A percentile compares a stretch with the other conserved stretches of the same genome.
Evolutionary conservation across 202 grass and related monocot species (phyloP).

Genomic region (Sporobolus alterniflorus): DNA sequence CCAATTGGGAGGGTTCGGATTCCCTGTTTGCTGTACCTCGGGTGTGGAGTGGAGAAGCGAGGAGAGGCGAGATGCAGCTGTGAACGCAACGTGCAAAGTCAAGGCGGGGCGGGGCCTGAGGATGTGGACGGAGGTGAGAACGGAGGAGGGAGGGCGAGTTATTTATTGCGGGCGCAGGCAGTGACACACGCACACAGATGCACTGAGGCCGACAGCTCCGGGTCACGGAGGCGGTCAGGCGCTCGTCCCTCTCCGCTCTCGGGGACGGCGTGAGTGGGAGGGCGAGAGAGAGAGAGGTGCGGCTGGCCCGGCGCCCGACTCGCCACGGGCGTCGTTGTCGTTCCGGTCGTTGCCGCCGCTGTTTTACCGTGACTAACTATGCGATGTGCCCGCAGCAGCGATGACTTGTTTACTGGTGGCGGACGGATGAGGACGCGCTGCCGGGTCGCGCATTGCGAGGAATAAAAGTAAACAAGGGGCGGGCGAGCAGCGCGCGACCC

Average conservation of each 20-base stretch:
- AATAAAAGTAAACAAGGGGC: constrained; percentile 33
- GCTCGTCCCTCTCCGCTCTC: not conserved
- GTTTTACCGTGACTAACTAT: constrained; percentile 10
- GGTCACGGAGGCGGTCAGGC: constrained; percentile 29
- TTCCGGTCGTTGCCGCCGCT: not conserved
- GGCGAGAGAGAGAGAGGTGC: not conserved
- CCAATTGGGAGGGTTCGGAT: constrained; percentile 1
- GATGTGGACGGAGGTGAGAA: not conserved
- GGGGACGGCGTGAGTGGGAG: not conserved
- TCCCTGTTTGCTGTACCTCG: not conserved
- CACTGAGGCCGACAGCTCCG: constrained; percentile 20
- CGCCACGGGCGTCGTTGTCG: not conserved
- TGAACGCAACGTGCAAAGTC: constrained; percentile 33
- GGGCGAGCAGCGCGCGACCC: not conserved
- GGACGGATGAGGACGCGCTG: not conserved
- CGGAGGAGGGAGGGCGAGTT: constrained; percentile 18
- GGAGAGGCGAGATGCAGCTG: constrained; percentile 2
- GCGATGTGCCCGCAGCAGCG: not conserved
- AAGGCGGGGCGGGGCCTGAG: constrained; percentile 15
- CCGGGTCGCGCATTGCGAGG: constrained; percentile 31
- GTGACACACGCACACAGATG: constrained; percentile 34
- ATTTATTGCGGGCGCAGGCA: constrained; percentile 40
- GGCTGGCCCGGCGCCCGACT: constrained; percentile 23
- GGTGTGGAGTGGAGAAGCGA: not conserved
- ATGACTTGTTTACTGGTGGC: constrained; percentile 9